phyloP scores from a whole-genome alignment of 1,284 basidiomycete species.

The Ceraceosorus bombacis region DNA sequence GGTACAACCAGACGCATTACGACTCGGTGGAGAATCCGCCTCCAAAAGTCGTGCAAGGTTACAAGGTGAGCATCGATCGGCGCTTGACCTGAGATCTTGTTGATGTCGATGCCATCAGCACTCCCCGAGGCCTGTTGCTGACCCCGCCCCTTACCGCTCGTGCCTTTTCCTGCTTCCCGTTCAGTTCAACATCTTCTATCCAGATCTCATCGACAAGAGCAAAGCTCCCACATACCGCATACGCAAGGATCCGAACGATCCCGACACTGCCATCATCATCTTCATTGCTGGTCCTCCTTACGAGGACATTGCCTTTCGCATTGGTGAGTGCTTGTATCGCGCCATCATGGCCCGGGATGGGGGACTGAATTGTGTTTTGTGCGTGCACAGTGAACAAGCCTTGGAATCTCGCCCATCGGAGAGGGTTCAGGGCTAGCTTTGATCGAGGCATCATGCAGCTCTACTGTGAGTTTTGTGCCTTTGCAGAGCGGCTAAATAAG shows the following conservation, averaged over 20 bases:
- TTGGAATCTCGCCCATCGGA: slow-evolving; percentile 95
- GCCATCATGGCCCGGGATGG: not conserved
- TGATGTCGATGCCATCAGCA: not conserved
- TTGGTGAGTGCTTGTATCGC: slow-evolving; percentile 51
- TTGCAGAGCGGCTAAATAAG: too few relatives aligned
- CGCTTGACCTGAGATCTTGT: slow-evolving; percentile 2
- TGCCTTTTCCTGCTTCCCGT: not conserved
- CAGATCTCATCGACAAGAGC: slow-evolving; percentile 91
- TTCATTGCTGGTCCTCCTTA: slow-evolving; percentile 97
- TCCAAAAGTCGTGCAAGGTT: slow-evolving; percentile 58
- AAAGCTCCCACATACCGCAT: slow-evolving; percentile 93
- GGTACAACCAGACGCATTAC: slow-evolving; percentile 53
- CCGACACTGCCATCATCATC: slow-evolving; percentile 84
- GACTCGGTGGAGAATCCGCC: slow-evolving; percentile 44
- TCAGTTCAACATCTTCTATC: slow-evolving; percentile 88
- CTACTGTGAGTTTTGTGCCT: slow-evolving; percentile 18
- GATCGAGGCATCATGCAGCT: slow-evolving; percentile 55
- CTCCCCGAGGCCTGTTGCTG: not conserved
- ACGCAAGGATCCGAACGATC: slow-evolving; percentile 62
- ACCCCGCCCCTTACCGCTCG: too few relatives aligned
- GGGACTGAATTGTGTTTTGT: not conserved
- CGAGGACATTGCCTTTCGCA: slow-evolving; percentile 96
- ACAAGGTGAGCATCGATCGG: slow-evolving; percentile 61
- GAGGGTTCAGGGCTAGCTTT: slow-evolving; percentile 56
- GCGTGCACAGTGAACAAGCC: slow-evolving; percentile 63